Percentiles rank a stretch among this genome's conserved stretches.
Evolutionary conservation across 1,139 yeast species (phyloP).

Genomic region (Sugiyamaella sp.): DNA sequence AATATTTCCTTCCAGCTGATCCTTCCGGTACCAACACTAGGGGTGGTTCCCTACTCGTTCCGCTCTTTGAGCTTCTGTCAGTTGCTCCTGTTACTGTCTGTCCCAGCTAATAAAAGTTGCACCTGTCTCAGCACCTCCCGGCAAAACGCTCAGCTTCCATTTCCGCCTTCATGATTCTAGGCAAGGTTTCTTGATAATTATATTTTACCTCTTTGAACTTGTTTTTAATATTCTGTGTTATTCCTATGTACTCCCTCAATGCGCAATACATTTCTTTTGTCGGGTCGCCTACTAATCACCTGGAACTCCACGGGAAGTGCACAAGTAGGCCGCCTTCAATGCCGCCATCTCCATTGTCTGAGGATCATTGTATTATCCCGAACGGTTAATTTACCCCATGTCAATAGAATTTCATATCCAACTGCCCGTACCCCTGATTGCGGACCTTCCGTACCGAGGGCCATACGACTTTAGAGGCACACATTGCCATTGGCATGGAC

Average conservation of each 20-base stretch:
- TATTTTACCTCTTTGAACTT: background rate
- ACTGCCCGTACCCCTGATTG: no score
- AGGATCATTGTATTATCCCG: background rate
- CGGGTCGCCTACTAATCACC: background rate
- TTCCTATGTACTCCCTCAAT: background rate
- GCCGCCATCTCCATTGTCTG: background rate
- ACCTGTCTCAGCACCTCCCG: background rate
- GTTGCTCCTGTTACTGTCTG: no score
- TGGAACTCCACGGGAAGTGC: background rate
- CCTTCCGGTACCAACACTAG: background rate
- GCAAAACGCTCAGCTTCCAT: background rate
- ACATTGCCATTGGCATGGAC: no score
- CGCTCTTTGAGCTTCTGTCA: no score
- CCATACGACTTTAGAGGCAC: no score
- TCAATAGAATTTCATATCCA: background rate
- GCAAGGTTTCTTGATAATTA: background rate
- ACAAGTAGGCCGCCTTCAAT: background rate
- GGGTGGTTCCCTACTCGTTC: no score
- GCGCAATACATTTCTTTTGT: background rate
- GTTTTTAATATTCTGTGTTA: background rate
- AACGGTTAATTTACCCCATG: background rate
- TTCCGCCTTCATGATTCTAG: background rate
- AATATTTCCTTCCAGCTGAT: background rate
- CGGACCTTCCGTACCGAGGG: no score
- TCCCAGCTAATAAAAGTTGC: no score